A percentile compares a stretch with the other conserved stretches of the same genome.
These are phyloP conservation scores for Diaporthe vexans DNA, from an alignment of 2,329 filamentous ascomycete species.

Conservation along the genomic window DNA sequence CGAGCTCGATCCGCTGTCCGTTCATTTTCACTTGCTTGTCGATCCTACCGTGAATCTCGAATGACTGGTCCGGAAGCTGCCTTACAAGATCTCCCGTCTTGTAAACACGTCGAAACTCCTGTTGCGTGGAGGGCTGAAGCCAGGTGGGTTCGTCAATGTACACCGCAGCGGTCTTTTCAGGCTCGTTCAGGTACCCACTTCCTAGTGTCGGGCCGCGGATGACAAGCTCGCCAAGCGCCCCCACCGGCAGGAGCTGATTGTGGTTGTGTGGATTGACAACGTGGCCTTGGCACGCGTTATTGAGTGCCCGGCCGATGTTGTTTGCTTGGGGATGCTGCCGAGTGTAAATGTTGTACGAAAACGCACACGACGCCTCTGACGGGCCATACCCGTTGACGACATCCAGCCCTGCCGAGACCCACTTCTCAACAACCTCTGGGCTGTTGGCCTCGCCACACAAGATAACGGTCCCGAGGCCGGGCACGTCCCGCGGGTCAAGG, in stretches of 20 bases:
- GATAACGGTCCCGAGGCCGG: background rate
- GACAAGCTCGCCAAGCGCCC: background rate
- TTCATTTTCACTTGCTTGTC: constrained; percentile 67
- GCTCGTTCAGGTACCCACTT: background rate
- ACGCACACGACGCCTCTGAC: background rate
- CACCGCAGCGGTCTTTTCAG: background rate
- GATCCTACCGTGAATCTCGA: constrained; percentile 52
- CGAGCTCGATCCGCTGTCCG: constrained; percentile 64
- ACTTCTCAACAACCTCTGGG: constrained; percentile 9
- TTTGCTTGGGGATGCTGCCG: background rate
- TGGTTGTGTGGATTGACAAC: constrained; percentile 40
- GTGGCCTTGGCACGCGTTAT: constrained; percentile 50
- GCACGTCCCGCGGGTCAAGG: constrained; percentile 34
- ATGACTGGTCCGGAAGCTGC: constrained; percentile 50
- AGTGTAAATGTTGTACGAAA: background rate
- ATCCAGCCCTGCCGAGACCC: constrained; percentile 63
- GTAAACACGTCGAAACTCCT: constrained; percentile 45
- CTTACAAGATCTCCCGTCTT: constrained; percentile 58
- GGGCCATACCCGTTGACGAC: constrained; percentile 52
- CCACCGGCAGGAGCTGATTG: background rate
- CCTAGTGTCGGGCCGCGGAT: constrained; percentile 4
- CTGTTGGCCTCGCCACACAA: background rate
- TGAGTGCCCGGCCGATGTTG: background rate
- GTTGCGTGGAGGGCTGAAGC: background rate
- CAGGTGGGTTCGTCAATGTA: background rate